Conservation (phyloP, 306 rosid species). For the Castanopsis chinensis region DNA sequence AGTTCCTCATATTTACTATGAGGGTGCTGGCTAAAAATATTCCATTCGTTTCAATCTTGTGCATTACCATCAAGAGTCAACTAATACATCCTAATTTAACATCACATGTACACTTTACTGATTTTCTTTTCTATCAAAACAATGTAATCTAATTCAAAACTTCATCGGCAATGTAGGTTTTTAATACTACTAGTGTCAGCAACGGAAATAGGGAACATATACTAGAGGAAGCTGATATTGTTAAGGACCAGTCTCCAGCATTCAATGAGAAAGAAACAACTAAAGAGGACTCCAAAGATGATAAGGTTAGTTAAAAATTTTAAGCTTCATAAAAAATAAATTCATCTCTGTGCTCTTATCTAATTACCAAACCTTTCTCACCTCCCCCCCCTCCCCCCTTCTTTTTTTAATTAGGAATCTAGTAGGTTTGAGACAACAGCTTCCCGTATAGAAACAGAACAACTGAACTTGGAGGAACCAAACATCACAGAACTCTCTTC, state of each 20-base stretch:
- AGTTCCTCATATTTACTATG: neutral
- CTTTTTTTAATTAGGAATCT: conserved; percentile 8
- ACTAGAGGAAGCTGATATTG: neutral
- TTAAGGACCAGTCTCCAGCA: conserved; percentile 12
- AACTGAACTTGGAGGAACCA: conserved; percentile 12
- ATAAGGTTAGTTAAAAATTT: conserved; percentile 16
- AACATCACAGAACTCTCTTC: conserved; percentile 15
- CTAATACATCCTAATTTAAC: neutral
- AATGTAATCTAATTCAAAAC: neutral
- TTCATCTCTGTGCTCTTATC: neutral
- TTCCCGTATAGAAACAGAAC: conserved; percentile 6
- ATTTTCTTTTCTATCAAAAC: conserved; percentile 1
- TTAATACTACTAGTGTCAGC: neutral
- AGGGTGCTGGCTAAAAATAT: neutral
- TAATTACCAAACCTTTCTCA: neutral
- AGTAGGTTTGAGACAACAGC: neutral
- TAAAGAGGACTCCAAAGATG: conserved; percentile 8
- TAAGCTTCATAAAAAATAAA: neutral
- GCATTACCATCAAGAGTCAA: neutral
- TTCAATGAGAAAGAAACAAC: neutral
- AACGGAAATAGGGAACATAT: conserved; percentile 12
- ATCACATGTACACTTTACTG: neutral
- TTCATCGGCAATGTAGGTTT: conserved; percentile 19
- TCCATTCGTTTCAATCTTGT: neutral
- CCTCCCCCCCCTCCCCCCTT: neutral